Evolutionary conservation across 2,329 filamentous ascomycete genomes (phyloP).

Genomic region (Apiospora rasikravindrae): DNA sequence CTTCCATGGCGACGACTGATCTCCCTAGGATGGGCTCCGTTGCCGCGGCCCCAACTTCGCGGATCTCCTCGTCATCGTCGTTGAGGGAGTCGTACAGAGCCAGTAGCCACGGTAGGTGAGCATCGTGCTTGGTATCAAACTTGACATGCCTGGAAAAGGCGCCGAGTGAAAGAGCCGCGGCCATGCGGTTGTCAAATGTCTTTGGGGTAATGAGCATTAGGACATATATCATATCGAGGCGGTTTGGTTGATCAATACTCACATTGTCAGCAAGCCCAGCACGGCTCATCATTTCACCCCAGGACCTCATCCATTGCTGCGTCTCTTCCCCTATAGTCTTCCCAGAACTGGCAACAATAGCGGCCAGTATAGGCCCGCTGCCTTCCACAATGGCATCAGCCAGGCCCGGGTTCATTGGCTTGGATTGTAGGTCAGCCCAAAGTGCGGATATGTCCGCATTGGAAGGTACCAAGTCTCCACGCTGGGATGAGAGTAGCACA

Average conservation of each 20-base stretch:
- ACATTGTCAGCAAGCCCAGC: slow-evolving; percentile 56
- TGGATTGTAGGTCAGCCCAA: slow-evolving; percentile 46
- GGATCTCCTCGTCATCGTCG: slow-evolving; percentile 91
- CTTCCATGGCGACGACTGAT: slow-evolving; percentile 52
- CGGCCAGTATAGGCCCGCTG: slow-evolving; percentile 51
- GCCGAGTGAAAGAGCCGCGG: slow-evolving; percentile 60
- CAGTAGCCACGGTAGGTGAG: slow-evolving; percentile 63
- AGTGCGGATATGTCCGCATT: slow-evolving; percentile 43
- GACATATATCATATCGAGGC: too few relatives aligned
- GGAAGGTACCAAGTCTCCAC: slow-evolving; percentile 38
- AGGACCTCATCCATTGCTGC: slow-evolving; percentile 39
- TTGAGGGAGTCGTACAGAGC: slow-evolving; percentile 77
- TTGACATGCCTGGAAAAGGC: slow-evolving; percentile 51
- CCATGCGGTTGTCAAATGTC: slow-evolving; percentile 69
- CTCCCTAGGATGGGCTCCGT: slow-evolving; percentile 51
- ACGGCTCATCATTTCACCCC: slow-evolving; percentile 57
- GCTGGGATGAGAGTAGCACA: slow-evolving; percentile 25
- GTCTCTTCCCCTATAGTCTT: slow-evolving; percentile 24
- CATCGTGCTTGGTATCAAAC: slow-evolving; percentile 25
- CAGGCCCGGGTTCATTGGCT: slow-evolving; percentile 52
- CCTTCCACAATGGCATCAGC: slow-evolving; percentile 54
- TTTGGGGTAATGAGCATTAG: slow-evolving; percentile 35
- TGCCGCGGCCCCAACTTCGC: slow-evolving; percentile 64
- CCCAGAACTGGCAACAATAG: slow-evolving; percentile 32
- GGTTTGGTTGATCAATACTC: slow-evolving; percentile 26